phyloP scores from a whole-genome alignment of 352 stramenopile species.

The Phytophthora tubulina region DNA sequence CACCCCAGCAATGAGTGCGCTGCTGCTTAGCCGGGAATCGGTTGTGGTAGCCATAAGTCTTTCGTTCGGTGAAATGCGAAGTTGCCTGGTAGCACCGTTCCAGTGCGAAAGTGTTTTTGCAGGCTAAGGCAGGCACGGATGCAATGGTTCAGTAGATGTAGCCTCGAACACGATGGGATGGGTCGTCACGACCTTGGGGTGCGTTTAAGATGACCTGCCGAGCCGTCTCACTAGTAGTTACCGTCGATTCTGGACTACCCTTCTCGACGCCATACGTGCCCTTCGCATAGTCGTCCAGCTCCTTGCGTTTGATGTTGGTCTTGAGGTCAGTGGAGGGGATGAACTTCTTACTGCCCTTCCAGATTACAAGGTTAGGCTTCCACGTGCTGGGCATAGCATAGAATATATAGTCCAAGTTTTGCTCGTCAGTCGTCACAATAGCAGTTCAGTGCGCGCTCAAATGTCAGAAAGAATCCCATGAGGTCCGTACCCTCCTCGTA shows the following conservation, averaged over 20 bases:
- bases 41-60: not conserved
- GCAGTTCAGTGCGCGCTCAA: constrained; percentile 17
- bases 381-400: constrained; percentile 22
- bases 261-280: constrained; percentile 7
- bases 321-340: constrained; percentile 23
- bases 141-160: constrained; percentile 19
- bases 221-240: constrained; percentile 3
- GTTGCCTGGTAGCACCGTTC: constrained; percentile 14
- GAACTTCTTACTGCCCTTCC: constrained; percentile 23
- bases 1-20: not conserved
- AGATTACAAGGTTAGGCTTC: constrained; percentile 14
- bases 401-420: constrained; percentile 21
- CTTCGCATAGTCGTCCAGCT: constrained; percentile 6
- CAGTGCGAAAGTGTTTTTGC: constrained; percentile 17
- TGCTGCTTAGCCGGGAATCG: not conserved
- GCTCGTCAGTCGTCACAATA: constrained; percentile 6
- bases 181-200: not conserved
- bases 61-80: constrained; percentile 13
- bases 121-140: constrained; percentile 25
- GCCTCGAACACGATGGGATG: not conserved
- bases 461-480: constrained; percentile 23
- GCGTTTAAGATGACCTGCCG: not conserved
- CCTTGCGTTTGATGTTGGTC: constrained; percentile 27
- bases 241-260: constrained; percentile 7
- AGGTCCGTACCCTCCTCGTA: constrained; percentile 30